Percentiles rank a stretch among this genome's conserved stretches.
These are phyloP conservation scores for Starmerella powellii DNA, from an alignment of 805 yeast genomes.

Conservation along the genomic window DNA sequence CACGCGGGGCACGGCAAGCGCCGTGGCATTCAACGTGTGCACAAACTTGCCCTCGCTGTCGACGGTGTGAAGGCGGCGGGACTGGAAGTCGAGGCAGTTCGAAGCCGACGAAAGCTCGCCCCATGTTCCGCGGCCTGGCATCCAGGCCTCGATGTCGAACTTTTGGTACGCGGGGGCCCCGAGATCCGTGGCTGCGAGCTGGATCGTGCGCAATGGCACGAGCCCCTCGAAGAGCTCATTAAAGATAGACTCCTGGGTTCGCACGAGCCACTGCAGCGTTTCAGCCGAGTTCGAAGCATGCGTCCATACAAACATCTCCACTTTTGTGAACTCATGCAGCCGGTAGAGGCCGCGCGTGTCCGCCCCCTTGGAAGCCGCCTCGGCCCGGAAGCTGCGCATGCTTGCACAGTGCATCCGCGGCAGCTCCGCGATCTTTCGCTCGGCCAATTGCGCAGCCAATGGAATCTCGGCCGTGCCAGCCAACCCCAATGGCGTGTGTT, in stretches of 20 bases:
- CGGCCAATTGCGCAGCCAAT: constrained; percentile 63
- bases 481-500: constrained; percentile 43
- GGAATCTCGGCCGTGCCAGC: constrained; percentile 96
- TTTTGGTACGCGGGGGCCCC: constrained; percentile 91
- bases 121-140: constrained; percentile 92
- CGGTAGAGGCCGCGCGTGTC: constrained; percentile 87
- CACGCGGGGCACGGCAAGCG: constrained; percentile 87
- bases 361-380: constrained; percentile 92
- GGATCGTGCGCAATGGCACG: constrained; percentile 63
- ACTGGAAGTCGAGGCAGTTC: constrained; percentile 83
- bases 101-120: constrained; percentile 90
- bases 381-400: constrained; percentile 82
- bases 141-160: constrained; percentile 92
- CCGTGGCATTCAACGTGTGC: constrained; percentile 89
- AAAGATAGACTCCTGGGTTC: constrained; percentile 55
- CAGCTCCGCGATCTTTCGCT: constrained; percentile 34
- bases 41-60: constrained; percentile 37
- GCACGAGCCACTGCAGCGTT: constrained; percentile 39
- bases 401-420: constrained; percentile 38
- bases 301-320: constrained; percentile 77
- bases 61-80: constrained; percentile 62
- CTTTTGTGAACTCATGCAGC: constrained; percentile 93
- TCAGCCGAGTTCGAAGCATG: constrained; percentile 26
- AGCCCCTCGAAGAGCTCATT: constrained; percentile 42
- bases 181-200: constrained; percentile 81